These are phyloP conservation scores for Penicillium argentinense DNA, from an alignment of 495 filamentous ascomycete species.

Conservation along the genomic window DNA sequence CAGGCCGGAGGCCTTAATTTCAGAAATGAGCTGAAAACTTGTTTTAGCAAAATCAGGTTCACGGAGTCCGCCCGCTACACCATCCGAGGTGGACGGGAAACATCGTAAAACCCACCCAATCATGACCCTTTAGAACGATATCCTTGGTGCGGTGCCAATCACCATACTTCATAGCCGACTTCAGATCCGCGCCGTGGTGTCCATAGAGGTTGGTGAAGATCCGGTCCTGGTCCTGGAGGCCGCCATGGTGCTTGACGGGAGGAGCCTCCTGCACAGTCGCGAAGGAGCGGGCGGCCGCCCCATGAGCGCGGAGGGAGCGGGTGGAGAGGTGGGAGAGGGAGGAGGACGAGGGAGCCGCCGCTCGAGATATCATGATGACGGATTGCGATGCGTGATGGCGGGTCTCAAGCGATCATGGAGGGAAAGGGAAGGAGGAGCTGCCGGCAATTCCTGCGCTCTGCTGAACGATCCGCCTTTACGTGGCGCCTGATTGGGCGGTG, in stretches of 20 bases:
- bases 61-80: conserved; percentile 6
- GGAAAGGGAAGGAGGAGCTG: conserved; percentile 32
- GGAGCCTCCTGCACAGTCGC: conserved; percentile 87
- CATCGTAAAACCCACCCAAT: conserved; percentile 65
- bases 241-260: conserved; percentile 74
- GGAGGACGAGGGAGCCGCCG: conserved; percentile 48
- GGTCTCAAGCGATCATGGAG: conserved; percentile 28
- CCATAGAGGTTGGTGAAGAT: conserved; percentile 99
- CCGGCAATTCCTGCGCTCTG: conserved; percentile 47
- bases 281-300: conserved; percentile 62
- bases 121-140: conserved; percentile 92
- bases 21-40: conserved; percentile 73
- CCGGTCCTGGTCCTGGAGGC: conserved; percentile 89
- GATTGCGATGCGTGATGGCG: conserved; percentile 31
- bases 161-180: conserved; percentile 95
- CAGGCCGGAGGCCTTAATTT: conserved; percentile 94
- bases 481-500: conserved; percentile 34
- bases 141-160: conserved; percentile 99
- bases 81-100: neutral
- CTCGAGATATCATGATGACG: conserved; percentile 52
- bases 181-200: conserved; percentile 85
- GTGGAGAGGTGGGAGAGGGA: conserved; percentile 54
- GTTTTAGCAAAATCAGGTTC: conserved; percentile 24
- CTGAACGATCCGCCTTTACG: conserved; percentile 50
- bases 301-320: conserved; percentile 54